Evolutionary conservation across 2,329 filamentous ascomycete genomes (phyloP), one percentile per base, ranked within the genome.

Genomic region (Endothia cerciana): DNA sequence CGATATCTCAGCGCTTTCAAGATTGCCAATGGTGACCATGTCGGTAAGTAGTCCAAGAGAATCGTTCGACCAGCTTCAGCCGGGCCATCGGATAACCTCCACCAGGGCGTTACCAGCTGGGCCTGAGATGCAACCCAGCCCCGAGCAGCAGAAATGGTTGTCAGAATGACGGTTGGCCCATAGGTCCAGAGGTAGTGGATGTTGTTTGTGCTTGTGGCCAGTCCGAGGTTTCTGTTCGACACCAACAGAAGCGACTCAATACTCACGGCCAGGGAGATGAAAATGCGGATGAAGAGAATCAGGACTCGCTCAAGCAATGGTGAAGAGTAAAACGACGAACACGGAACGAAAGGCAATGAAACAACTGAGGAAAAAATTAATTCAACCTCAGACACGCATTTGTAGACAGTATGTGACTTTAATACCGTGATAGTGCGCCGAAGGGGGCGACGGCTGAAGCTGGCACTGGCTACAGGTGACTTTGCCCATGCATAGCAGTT

Each of bases 181-280:
- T 49, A 49, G 4, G 45, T 49, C 45, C 45, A 49, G n/a, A 49
- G 25, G 45, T 49, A 49, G n/a, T 49, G 45, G 25, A 28, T 49
- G 11, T 28, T 28, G 1, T 49, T 19, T 8, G n/a, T 49, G 10
- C 45, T 49, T 22, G 45, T 49, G 45, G 45, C n/a, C 8, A 49
- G 22, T 11, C 45, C 45, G 11, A 13, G 8, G 1, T 28, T 49
- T 28, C 25, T 49, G 45, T 11, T 15, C 11, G 45, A 49, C 3
- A 11, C n/a, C 25, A 49, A 22, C 10, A 28, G 25, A 30, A 51
- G 47, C 25, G 30, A 4, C 22, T 51, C 47, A 17, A 51, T 30
- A 15, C 11, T 17, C 11, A 51, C 17, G 22, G 47, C 47, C 22
- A 51, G 13, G 25, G 47, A 28, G 5, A 19, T 2, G 22, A 30